These are phyloP conservation scores for Euptelea pleiosperma DNA, from an alignment of 164 flowering plant genomes.

Conservation along the genomic window DNA sequence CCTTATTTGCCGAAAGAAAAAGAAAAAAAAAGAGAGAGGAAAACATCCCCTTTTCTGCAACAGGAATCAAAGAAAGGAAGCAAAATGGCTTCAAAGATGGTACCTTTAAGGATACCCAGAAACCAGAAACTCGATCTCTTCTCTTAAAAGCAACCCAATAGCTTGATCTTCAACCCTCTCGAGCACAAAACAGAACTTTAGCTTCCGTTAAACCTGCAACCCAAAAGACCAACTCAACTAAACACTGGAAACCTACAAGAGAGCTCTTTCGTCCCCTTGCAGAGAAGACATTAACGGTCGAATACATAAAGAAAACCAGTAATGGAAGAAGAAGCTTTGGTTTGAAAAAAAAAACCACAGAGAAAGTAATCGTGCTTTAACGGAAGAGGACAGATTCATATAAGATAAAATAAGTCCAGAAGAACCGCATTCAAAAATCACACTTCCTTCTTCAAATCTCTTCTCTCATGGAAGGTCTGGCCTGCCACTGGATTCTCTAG, in stretches of 20 bases:
- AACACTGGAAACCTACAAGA: neutral
- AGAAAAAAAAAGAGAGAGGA: neutral
- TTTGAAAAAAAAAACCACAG: neutral
- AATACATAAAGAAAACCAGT: neutral
- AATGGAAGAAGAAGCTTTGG: neutral
- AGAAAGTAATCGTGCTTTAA: neutral
- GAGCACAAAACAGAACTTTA: neutral
- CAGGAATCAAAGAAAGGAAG: constrained; percentile 4
- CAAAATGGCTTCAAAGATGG: constrained; percentile 2
- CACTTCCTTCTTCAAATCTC: constrained; percentile 1
- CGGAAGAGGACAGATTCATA: constrained; percentile 9
- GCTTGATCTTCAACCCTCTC: constrained; percentile 15
- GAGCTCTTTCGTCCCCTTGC: neutral
- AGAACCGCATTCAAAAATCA: constrained; percentile 2
- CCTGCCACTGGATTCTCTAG: constrained; percentile 4
- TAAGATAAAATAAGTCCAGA: neutral
- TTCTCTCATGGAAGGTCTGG: constrained; percentile 1
- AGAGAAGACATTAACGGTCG: constrained; percentile 14
- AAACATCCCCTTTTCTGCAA: neutral
- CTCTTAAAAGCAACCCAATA: constrained; percentile 10
- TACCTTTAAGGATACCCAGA: constrained; percentile 14
- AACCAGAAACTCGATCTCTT: constrained; percentile 1
- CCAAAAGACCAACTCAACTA: neutral
- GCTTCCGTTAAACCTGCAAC: neutral
- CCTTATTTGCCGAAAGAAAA: neutral